These are phyloP conservation scores for Penicillium roqueforti DNA, from an alignment of 495 filamentous ascomycete species.

Conservation along the genomic window DNA sequence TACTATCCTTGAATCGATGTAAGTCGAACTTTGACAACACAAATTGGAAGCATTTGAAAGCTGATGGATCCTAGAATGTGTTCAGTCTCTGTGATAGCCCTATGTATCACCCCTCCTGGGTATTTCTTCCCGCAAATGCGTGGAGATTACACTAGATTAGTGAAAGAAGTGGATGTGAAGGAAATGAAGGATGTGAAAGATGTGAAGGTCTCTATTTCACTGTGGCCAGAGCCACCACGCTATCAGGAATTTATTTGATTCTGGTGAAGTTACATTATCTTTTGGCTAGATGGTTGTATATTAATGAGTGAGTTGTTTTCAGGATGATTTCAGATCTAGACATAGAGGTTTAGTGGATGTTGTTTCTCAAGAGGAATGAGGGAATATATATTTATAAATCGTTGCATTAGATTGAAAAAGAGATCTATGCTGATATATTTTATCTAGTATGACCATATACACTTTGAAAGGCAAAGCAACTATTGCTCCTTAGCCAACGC, in stretches of 20 bases:
- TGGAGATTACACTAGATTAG: not conserved
- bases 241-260: not conserved
- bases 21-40: not conserved
- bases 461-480: not conserved
- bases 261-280: not conserved
- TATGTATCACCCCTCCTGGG: not conserved
- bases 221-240: not conserved
- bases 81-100: not conserved
- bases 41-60: not conserved
- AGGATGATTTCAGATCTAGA: too few relatives aligned
- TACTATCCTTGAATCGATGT: not conserved
- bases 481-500: constrained; percentile 46
- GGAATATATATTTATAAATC: not conserved
- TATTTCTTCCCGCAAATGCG: not conserved
- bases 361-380: too few relatives aligned
- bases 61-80: not conserved
- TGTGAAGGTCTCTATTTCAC: not conserved
- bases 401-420: not conserved
- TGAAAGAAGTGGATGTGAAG: too few relatives aligned
- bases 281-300: not conserved
- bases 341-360: too few relatives aligned
- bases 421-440: not conserved
- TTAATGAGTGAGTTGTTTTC: too few relatives aligned
- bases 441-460: not conserved
- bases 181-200: too few relatives aligned